Percentiles rank a stretch among this genome's conserved stretches.
phyloP scores from a whole-genome alignment of 352 stramenopile species.

The Phytophthora rubi region DNA sequence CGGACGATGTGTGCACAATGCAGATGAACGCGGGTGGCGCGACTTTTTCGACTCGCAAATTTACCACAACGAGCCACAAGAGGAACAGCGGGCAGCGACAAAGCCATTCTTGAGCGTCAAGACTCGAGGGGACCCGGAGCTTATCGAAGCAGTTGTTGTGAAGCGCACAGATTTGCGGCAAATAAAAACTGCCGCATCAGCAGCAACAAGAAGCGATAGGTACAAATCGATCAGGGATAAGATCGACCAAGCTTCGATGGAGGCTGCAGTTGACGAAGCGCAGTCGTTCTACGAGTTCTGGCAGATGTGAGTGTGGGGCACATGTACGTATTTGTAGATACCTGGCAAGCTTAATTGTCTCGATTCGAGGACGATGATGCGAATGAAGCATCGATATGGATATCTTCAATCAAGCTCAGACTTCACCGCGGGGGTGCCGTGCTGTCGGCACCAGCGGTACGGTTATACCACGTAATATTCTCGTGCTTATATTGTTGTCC shows the following conservation, averaged over 20 bases:
- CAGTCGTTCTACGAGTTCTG: slow-evolving; percentile 45
- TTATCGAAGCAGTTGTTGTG: slow-evolving; percentile 2
- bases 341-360: slow-evolving; percentile 5
- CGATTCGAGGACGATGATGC: slow-evolving; percentile 17
- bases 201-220: slow-evolving; percentile 7
- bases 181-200: slow-evolving; percentile 8
- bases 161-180: slow-evolving; percentile 17
- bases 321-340: slow-evolving; percentile 19
- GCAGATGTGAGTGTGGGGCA: slow-evolving; percentile 34
- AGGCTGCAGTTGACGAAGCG: slow-evolving; percentile 41
- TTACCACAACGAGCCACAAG: slow-evolving; percentile 32
- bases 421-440: slow-evolving; percentile 4
- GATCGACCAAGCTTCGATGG: slow-evolving; percentile 38
- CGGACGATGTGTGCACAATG: slow-evolving; percentile 14
- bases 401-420: slow-evolving; percentile 25
- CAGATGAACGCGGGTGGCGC: slow-evolving; percentile 54
- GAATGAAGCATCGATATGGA: slow-evolving; percentile 20
- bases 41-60: slow-evolving; percentile 63
- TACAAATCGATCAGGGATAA: slow-evolving; percentile 33
- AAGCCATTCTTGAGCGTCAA: slow-evolving; percentile 12
- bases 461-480: neutral
- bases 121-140: neutral
- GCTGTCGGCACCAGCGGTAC: neutral
- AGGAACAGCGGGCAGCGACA: slow-evolving; percentile 22
- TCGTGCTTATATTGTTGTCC: slow-evolving; percentile 3